These are phyloP conservation scores for Penicillium pulvis DNA, from an alignment of 495 filamentous ascomycete species.

Conservation along the genomic window DNA sequence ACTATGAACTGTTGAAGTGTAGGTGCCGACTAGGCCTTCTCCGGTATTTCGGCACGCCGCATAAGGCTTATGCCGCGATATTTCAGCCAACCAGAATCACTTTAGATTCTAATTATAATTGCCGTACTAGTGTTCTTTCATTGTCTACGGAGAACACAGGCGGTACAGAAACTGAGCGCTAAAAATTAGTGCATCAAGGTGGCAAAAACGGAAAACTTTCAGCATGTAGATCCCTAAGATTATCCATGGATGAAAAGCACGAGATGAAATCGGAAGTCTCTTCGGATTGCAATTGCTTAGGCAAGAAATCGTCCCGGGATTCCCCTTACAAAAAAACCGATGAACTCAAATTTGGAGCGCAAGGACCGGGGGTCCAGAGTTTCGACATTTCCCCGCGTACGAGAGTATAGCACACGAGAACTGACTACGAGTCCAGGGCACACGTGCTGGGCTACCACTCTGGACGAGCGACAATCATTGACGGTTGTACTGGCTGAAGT, in stretches of 20 bases:
- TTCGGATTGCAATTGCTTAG: no score
- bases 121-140: no score
- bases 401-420: background rate
- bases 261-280: background rate
- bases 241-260: background rate
- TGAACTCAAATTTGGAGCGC: background rate
- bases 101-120: no score
- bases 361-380: no score
- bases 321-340: background rate
- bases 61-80: background rate
- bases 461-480: slow-evolving; percentile 14
- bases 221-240: background rate
- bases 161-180: background rate
- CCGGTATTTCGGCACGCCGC: background rate
- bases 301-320: background rate
- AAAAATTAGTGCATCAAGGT: background rate
- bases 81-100: background rate
- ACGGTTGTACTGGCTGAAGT: background rate
- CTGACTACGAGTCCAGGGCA: slow-evolving; percentile 7
- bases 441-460: slow-evolving; percentile 42
- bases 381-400: background rate
- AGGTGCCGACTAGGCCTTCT: background rate
- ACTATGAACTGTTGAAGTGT: background rate
- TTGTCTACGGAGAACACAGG: background rate
- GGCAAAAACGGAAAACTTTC: background rate